Evolutionary conservation across 192 early-diverging fungal genomes (phyloP).

Genomic region (Paraglomus brasilianum): DNA sequence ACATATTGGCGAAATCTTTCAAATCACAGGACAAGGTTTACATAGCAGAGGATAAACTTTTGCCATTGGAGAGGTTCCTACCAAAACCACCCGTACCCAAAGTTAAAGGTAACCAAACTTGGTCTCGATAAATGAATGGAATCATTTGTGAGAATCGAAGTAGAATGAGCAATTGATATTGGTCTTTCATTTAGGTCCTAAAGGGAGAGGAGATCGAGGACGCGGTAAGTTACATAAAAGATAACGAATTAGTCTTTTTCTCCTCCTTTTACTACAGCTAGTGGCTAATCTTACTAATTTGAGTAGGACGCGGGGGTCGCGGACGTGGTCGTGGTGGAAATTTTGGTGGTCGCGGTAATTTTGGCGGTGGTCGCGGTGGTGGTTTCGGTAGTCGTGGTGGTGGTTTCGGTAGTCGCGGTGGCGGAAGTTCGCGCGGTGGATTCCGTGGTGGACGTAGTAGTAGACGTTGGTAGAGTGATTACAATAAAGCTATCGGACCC

Average conservation of each 20-base stretch:
- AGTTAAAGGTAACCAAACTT: slow-evolving; percentile 51
- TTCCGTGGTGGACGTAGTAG: not conserved
- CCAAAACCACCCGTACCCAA: slow-evolving; percentile 82
- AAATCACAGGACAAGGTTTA: slow-evolving; percentile 88
- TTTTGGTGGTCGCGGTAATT: slow-evolving; percentile 56
- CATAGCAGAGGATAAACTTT: slow-evolving; percentile 89
- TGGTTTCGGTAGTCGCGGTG: slow-evolving; percentile 50
- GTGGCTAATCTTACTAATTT: not conserved
- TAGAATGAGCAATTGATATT: slow-evolving; percentile 24
- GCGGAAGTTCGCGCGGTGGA: slow-evolving; percentile 53
- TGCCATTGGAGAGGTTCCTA: slow-evolving; percentile 95
- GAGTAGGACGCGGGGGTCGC: slow-evolving; percentile 36
- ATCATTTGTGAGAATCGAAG: not conserved
- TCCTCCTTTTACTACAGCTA: not conserved
- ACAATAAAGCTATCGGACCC: too few species aligned
- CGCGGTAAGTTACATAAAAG: slow-evolving; percentile 34
- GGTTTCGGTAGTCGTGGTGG: slow-evolving; percentile 46
- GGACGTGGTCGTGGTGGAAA: slow-evolving; percentile 52
- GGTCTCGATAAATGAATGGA: not conserved
- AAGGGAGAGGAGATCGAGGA: slow-evolving; percentile 58
- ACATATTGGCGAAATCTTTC: slow-evolving; percentile 90
- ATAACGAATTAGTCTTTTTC: slow-evolving; percentile 9
- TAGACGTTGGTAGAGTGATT: not conserved
- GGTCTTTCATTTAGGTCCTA: slow-evolving; percentile 45
- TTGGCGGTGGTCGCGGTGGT: slow-evolving; percentile 43